Percentiles rank a stretch among this genome's conserved stretches.
Evolutionary conservation across 805 yeast genomes (phyloP).

Genomic region (Saturnispora diversa): DNA sequence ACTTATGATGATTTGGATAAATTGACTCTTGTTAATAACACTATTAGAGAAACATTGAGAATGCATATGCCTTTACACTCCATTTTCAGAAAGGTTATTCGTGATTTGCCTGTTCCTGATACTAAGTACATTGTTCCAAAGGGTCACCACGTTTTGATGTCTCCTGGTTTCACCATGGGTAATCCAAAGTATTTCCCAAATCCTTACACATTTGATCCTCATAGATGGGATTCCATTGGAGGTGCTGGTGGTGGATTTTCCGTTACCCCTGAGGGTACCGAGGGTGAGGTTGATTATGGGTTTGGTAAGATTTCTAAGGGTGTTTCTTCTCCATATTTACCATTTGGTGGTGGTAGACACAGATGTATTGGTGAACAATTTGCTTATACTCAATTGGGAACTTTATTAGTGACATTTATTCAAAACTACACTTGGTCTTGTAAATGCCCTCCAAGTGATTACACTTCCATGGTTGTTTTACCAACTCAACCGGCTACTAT

Average conservation of each 20-base stretch:
- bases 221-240: slow-evolving; percentile 61
- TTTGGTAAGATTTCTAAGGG: slow-evolving; percentile 95
- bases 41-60: slow-evolving; percentile 88
- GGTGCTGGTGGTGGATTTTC: slow-evolving; percentile 24
- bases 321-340: slow-evolving; percentile 90
- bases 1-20: slow-evolving; percentile 77
- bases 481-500: slow-evolving; percentile 73
- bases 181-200: slow-evolving; percentile 73
- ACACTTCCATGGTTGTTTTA: slow-evolving; percentile 85
- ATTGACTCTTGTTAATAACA: slow-evolving; percentile 73
- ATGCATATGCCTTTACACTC: slow-evolving; percentile 96
- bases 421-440: slow-evolving; percentile 74
- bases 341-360: slow-evolving; percentile 99
- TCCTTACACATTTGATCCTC: slow-evolving; percentile 66
- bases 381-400: slow-evolving; percentile 89
- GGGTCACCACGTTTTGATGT: slow-evolving; percentile 83
- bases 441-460: slow-evolving; percentile 62
- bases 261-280: slow-evolving; percentile 30
- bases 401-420: slow-evolving; percentile 66
- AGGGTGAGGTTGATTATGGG: slow-evolving; percentile 70
- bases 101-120: slow-evolving; percentile 71
- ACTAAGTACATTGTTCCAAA: slow-evolving; percentile 74
- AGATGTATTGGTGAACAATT: slow-evolving; percentile 99
- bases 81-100: slow-evolving; percentile 82
- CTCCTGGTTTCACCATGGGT: slow-evolving; percentile 87